phyloP scores from a whole-genome alignment of 2,329 filamentous ascomycete genomes.

The Aureobasidium vineae region DNA sequence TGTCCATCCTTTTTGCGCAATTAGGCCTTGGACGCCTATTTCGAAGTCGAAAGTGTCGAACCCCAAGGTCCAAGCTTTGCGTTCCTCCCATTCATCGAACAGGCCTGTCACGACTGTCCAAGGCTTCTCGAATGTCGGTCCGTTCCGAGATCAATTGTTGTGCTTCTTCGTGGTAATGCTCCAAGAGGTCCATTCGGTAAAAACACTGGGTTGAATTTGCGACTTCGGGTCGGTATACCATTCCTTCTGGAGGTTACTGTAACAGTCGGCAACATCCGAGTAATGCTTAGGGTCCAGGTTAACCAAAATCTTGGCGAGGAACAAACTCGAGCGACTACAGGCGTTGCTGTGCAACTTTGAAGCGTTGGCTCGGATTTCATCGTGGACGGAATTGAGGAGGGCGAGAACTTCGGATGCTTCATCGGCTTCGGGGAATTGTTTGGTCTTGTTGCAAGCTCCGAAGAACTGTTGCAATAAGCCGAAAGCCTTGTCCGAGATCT shows the following conservation, averaged over 20 bases:
- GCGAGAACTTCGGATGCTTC: slow-evolving; percentile 50
- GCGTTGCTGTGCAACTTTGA: slow-evolving; percentile 71
- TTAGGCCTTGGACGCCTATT: slow-evolving; percentile 20
- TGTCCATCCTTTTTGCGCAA: slow-evolving; percentile 8
- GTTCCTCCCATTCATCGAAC: not conserved
- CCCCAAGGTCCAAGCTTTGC: slow-evolving; percentile 4
- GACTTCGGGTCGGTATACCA: slow-evolving; percentile 46
- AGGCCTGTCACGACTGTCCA: slow-evolving; percentile 4
- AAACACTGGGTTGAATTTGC: slow-evolving; percentile 45
- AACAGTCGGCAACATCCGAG: slow-evolving; percentile 42
- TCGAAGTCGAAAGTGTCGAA: not conserved
- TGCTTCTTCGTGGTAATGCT: slow-evolving; percentile 36
- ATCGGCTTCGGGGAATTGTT: slow-evolving; percentile 46
- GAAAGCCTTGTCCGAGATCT: slow-evolving; percentile 69
- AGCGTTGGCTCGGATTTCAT: slow-evolving; percentile 60
- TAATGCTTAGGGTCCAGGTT: slow-evolving; percentile 46
- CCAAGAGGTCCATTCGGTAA: slow-evolving; percentile 51
- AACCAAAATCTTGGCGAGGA: slow-evolving; percentile 63
- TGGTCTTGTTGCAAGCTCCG: slow-evolving; percentile 57
- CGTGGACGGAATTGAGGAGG: slow-evolving; percentile 66
- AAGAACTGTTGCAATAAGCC: slow-evolving; percentile 71
- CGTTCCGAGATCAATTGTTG: slow-evolving; percentile 19
- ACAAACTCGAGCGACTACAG: slow-evolving; percentile 69
- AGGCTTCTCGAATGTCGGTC: slow-evolving; percentile 20
- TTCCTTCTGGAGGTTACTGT: slow-evolving; percentile 45